Percentiles rank a stretch among this genome's conserved stretches.
These are phyloP conservation scores for Novymonas esmeraldas DNA, from an alignment of 208 protist genomes.

Conservation along the genomic window DNA sequence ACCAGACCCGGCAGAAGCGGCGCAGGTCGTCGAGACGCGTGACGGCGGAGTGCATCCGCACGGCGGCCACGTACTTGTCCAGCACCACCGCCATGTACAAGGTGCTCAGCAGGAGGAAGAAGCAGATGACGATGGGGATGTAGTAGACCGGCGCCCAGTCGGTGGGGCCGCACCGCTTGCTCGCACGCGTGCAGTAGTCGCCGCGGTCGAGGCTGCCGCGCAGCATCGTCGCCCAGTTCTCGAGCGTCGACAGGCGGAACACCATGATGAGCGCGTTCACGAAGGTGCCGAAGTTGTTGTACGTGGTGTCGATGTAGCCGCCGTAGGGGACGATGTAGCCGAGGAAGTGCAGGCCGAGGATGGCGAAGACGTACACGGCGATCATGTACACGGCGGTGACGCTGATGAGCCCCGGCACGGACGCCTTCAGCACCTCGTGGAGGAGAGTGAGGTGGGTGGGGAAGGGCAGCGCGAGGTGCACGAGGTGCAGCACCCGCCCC, in stretches of 20 bases:
- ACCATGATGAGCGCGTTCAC: conserved; percentile 88
- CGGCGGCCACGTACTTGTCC: conserved; percentile 79
- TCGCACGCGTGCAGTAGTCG: conserved; percentile 43
- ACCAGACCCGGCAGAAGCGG: conserved; percentile 81
- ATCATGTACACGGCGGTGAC: conserved; percentile 83
- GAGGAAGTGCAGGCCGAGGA: conserved; percentile 90
- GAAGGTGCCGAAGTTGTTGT: conserved; percentile 91
- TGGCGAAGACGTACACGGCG: conserved; percentile 86
- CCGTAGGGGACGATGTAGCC: conserved; percentile 79
- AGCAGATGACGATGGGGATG: conserved; percentile 80
- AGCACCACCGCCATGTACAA: conserved; percentile 88
- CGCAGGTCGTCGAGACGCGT: conserved; percentile 76
- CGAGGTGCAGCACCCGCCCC: conserved; percentile 68
- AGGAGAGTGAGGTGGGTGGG: conserved; percentile 63
- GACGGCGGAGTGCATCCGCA: conserved; percentile 71
- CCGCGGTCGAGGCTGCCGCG: conserved; percentile 69
- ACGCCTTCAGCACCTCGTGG: conserved; percentile 62
- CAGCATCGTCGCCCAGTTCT: conserved; percentile 89
- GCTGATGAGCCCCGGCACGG: conserved; percentile 75
- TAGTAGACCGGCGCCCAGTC: conserved; percentile 89
- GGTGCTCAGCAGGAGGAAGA: conserved; percentile 71
- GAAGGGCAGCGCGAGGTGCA: conserved; percentile 56
- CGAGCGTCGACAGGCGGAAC: conserved; percentile 86
- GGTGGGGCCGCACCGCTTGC: conserved; percentile 64
- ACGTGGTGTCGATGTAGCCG: conserved; percentile 71